Evolutionary conservation across 129 eudicot species (phyloP), one percentile per base, ranked within the genome.

Genomic region (Tanacetum coccineum): DNA sequence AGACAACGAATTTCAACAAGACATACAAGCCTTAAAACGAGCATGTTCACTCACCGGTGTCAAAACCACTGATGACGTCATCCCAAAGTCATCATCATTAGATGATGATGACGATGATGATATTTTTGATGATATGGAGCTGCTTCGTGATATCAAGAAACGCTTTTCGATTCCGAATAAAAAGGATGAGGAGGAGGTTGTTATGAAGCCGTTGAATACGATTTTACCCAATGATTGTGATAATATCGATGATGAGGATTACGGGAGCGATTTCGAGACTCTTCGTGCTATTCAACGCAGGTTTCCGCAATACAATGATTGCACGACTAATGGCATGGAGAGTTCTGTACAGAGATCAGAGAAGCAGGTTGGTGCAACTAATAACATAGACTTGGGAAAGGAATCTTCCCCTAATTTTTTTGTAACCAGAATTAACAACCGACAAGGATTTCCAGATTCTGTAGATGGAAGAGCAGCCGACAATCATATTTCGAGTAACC

Each of bases 361-460:
- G 36, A 30, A 30, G 90, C 96, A 86, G 84, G 94, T 83, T 79
- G 87, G 90, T 83, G 82, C 81, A 54, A 76, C 84, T 83, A 72
- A 66, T 83, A 79, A 62, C 79, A 75, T 83, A 76, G 82, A 81
- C 65, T 86, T 72, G 81, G 94, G 78, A 78, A 83, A 85, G 90
- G 94, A 86, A 81, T 79, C 84, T 79, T 84, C 94, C 78, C 81
- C 74, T 83, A 86, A 79, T 80, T 75, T 83, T 73, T 81, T 79
- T 81, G 80, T 70, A 62, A 82, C 82, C 80, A 83, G 81, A 70
- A 72, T 71, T 89, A 86, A 86, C 84, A 82, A 80, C 58, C 81
- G 62, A 66, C 85, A 78, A 79, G 90, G 87, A 64, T 86, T 86
- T 89, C 88, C 83, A 83, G 82, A 83, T 83, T 79, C 76, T 80